Evolutionary conservation across 2,329 filamentous ascomycete genomes (phyloP), one percentile per base, ranked within the genome.

Genomic region (Aplosporella prunicola): DNA sequence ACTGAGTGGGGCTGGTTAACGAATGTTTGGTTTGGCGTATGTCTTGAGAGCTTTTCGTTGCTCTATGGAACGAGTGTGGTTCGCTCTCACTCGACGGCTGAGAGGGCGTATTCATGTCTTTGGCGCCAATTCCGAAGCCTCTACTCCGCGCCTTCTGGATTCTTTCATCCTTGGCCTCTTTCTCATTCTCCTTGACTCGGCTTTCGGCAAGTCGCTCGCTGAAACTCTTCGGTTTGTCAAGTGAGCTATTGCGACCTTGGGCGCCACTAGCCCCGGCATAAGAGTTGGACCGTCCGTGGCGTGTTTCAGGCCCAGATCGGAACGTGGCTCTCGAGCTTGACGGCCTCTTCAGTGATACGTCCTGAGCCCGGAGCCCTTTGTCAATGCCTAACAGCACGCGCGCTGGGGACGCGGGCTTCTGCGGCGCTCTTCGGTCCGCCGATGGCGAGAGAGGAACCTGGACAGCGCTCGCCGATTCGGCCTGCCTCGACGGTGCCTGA

Each of bases 371-470:
- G 23, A 88, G 64, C 1, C 86, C 87, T 56, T 93, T 93, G 60
- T 94, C 88, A 44, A 96, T 93, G 5, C 91, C 89, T 11, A 96
- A 60, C 13, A 86, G 61, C 10, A 91, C 74, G 43, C 88, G 72
- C 36, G 81, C 81, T 1, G 91, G 89, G 1, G 88, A 95, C 17
- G 71, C 76, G 23, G 77, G 78, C 10, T 74, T 65, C 11, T 64
- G 52, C 2, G 67, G 54, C 10, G 66, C 58, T 27, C 56, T 69
- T 61, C 49, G 49, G 20, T 55, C 67, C 47, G 64, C 76, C 58
- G 63, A 71, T 2, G 76, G 80, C 4, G 89, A 82, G 1, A 87
- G 75, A 2, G 86, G 86, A 10, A 96, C 82, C 57, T 93, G 76
- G 2, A 93, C 62, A 17, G 56, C 52, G n/a, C n/a, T n/a, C n/a